Percentiles rank a stretch among this genome's conserved stretches.
These are phyloP conservation scores for Gillenia trifoliata DNA, from an alignment of 306 rosid genomes.

Conservation along the genomic window DNA sequence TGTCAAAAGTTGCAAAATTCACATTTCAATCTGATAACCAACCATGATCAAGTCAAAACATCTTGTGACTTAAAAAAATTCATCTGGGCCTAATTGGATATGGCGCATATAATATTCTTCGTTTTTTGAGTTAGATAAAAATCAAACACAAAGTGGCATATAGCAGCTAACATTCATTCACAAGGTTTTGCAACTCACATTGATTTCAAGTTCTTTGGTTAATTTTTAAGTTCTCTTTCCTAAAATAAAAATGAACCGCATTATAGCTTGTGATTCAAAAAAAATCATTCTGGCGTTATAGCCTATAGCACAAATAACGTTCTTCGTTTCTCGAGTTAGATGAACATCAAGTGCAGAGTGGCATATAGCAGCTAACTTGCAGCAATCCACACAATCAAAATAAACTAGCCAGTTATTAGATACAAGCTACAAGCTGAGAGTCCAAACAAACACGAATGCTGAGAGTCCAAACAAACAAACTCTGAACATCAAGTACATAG, in stretches of 20 bases:
- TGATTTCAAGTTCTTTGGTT: background rate
- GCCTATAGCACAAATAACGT: too few species aligned
- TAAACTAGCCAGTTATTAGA: background rate
- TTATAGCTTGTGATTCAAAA: background rate
- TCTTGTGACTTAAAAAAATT: too few species aligned
- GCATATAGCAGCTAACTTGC: background rate
- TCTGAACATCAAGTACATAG: too few species aligned
- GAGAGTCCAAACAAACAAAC: too few species aligned
- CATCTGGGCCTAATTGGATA: too few species aligned
- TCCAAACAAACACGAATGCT: background rate
- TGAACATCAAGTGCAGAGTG: background rate
- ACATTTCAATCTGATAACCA: background rate
- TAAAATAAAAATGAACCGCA: background rate
- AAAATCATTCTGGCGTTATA: background rate
- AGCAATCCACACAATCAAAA: background rate
- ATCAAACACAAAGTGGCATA: too few species aligned
- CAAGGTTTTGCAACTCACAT: constrained; percentile 1
- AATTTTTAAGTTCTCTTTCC: background rate
- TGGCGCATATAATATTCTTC: too few species aligned
- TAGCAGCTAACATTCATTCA: constrained; percentile 10
- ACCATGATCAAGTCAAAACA: background rate
- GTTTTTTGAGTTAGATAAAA: too few species aligned
- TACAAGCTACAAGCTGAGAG: too few species aligned
- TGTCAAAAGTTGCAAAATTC: background rate
- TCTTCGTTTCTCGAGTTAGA: background rate